phyloP scores from a whole-genome alignment of 768 basidiomycete genomes.

The Clavaria fumosa region DNA sequence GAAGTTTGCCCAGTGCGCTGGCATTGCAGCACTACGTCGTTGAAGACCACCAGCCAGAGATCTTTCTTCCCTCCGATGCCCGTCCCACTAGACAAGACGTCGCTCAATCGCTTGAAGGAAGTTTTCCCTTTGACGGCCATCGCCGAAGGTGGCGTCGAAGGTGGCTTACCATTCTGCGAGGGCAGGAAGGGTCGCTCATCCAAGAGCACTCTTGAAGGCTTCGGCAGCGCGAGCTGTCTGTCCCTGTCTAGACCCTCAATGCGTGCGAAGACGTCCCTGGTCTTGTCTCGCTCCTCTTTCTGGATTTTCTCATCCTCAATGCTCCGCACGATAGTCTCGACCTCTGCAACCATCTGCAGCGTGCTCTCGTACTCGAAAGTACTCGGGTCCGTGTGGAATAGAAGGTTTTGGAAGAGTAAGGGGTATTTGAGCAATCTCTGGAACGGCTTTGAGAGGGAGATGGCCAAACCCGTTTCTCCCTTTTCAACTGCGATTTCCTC shows the following conservation, averaged over 20 bases:
- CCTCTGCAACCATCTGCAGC: constrained; percentile 90
- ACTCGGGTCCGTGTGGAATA: constrained; percentile 94
- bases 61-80: constrained; percentile 63
- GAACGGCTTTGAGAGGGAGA: constrained; percentile 93
- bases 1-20: constrained; percentile 83
- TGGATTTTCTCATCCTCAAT: constrained; percentile 98
- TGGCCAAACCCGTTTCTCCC: constrained; percentile 89
- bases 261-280: constrained; percentile 86
- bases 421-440: constrained; percentile 95
- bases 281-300: constrained; percentile 91
- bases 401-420: constrained; percentile 89
- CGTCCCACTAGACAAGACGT: constrained; percentile 55
- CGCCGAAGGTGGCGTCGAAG: constrained; percentile 27
- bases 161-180: constrained; percentile 22
- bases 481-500: constrained; percentile 71
- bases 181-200: constrained; percentile 52
- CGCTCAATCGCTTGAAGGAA: constrained; percentile 80
- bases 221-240: constrained; percentile 81
- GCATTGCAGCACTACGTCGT: constrained; percentile 88
- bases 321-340: constrained; percentile 88
- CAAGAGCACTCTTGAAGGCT: constrained; percentile 75
- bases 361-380: constrained; percentile 97
- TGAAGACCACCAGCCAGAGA: constrained; percentile 89
- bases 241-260: constrained; percentile 95
- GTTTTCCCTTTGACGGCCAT: constrained; percentile 68